phyloP scores from a whole-genome alignment of 208 protist genomes.

The Acanthamoeba comandoni region DNA sequence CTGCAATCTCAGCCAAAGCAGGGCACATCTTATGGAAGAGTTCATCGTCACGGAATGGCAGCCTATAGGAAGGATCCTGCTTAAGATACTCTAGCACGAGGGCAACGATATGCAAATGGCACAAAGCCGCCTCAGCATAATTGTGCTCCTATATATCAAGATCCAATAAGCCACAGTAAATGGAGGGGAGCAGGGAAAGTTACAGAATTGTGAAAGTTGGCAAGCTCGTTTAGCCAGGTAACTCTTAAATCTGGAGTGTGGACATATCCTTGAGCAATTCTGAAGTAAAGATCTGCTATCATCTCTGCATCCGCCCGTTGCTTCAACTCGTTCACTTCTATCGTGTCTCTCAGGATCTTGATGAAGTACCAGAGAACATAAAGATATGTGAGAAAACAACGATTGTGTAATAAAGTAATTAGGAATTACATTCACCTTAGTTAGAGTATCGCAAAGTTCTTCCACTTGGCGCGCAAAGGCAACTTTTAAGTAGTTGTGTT shows the following conservation, averaged over 20 bases:
- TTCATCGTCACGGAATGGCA: slow-evolving; percentile 24
- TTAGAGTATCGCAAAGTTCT: slow-evolving; percentile 56
- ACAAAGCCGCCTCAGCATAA: slow-evolving; percentile 82
- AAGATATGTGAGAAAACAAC: too few species aligned
- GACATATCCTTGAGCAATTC: slow-evolving; percentile 85
- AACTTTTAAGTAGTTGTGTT: slow-evolving; percentile 45
- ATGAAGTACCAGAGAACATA: not conserved
- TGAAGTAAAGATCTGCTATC: slow-evolving; percentile 81
- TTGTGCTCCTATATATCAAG: slow-evolving; percentile 81
- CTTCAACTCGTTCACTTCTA: slow-evolving; percentile 75
- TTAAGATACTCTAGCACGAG: slow-evolving; percentile 83
- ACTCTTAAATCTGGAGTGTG: slow-evolving; percentile 84
- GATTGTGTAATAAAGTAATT: too few species aligned
- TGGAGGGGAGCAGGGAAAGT: not conserved
- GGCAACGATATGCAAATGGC: slow-evolving; percentile 79
- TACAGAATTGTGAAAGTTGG: slow-evolving; percentile 70
- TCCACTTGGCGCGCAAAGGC: slow-evolving; percentile 59
- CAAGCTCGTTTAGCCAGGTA: slow-evolving; percentile 83
- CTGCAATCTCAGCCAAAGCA: slow-evolving; percentile 67
- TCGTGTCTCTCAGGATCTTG: slow-evolving; percentile 79
- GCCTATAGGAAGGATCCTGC: slow-evolving; percentile 46
- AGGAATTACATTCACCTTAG: too few species aligned
- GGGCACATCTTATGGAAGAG: slow-evolving; percentile 78
- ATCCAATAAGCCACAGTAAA: too few species aligned
- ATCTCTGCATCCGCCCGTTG: slow-evolving; percentile 84